These are phyloP conservation scores for Dactylellina haptotyla DNA, from an alignment of 2,329 filamentous ascomycete species.

Conservation along the genomic window DNA sequence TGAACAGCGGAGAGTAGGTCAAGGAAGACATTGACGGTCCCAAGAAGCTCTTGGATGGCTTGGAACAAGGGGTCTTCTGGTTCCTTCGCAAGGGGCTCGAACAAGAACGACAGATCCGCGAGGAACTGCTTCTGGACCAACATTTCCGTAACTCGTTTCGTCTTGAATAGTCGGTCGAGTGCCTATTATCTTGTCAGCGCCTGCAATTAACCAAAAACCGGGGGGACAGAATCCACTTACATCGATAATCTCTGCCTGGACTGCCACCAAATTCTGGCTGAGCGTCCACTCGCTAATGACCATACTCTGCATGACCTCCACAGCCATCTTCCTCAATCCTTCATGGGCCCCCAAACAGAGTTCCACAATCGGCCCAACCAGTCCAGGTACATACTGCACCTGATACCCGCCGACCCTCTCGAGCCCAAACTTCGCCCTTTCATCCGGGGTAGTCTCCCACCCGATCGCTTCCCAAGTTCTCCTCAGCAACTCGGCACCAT, in stretches of 20 bases:
- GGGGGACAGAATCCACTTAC: slow-evolving; percentile 49
- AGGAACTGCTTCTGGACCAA: slow-evolving; percentile 94
- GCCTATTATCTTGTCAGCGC: slow-evolving; percentile 65
- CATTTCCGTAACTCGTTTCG: slow-evolving; percentile 85
- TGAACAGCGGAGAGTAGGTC: slow-evolving; percentile 91
- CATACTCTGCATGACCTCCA: slow-evolving; percentile 96
- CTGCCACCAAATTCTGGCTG: slow-evolving; percentile 87
- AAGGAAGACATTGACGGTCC: slow-evolving; percentile 86
- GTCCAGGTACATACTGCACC: slow-evolving; percentile 93
- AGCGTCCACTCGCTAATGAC: slow-evolving; percentile 98
- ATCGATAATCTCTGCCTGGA: slow-evolving; percentile 97
- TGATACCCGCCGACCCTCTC: slow-evolving; percentile 93
- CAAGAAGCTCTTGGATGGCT: slow-evolving; percentile 80
- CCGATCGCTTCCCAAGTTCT: slow-evolving; percentile 94
- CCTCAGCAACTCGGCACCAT: slow-evolving; percentile 84
- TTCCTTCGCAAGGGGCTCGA: slow-evolving; percentile 74
- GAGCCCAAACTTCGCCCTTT: slow-evolving; percentile 79
- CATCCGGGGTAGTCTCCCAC: slow-evolving; percentile 88
- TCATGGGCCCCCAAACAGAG: slow-evolving; percentile 95
- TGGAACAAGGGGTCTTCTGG: slow-evolving; percentile 78
- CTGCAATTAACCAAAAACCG: slow-evolving; percentile 16
- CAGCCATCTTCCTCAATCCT: slow-evolving; percentile 85
- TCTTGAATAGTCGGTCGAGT: slow-evolving; percentile 87
- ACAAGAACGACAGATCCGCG: slow-evolving; percentile 81
- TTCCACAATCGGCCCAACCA: slow-evolving; percentile 91